Percentiles rank a stretch among this genome's conserved stretches.
These are phyloP conservation scores for Schizophyllum commune DNA, from an alignment of 1,284 basidiomycete genomes.

Conservation along the genomic window DNA sequence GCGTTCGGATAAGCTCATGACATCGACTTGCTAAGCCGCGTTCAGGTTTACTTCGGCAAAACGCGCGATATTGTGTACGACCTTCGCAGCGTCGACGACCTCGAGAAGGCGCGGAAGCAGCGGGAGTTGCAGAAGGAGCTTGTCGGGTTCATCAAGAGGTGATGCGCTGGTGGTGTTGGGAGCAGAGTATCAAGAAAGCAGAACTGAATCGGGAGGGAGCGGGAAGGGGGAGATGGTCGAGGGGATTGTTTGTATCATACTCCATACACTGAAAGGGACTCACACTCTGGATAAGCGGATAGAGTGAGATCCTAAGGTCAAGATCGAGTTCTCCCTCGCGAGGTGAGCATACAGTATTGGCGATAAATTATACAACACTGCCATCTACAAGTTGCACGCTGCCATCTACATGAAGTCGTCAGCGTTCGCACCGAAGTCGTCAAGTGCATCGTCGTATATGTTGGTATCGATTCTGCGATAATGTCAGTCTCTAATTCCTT, in stretches of 20 bases:
- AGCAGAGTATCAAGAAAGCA: too few relatives aligned
- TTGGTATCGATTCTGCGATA: slow-evolving; percentile 60
- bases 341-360: too few relatives aligned
- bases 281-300: too few relatives aligned
- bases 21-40: slow-evolving; percentile 1
- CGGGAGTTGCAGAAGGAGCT: slow-evolving; percentile 90
- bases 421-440: slow-evolving; percentile 65
- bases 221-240: neutral
- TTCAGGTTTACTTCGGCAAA: slow-evolving; percentile 94
- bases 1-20: slow-evolving; percentile 11
- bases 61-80: slow-evolving; percentile 93
- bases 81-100: slow-evolving; percentile 79
- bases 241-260: neutral
- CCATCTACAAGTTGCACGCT: too few relatives aligned
- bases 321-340: too few relatives aligned
- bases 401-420: slow-evolving; percentile 67
- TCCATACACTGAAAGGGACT: neutral
- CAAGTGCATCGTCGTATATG: slow-evolving; percentile 79
- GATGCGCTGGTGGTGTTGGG: neutral
- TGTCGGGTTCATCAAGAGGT: slow-evolving; percentile 81
- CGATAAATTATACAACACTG: too few relatives aligned
- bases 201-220: too few relatives aligned
- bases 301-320: too few relatives aligned
- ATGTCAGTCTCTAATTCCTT: neutral
- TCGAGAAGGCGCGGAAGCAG: slow-evolving; percentile 78